A percentile compares a stretch with the other conserved stretches of the same genome.
Evolutionary conservation across 1,284 basidiomycete species (phyloP).

Genomic region (Bjerkandera adusta): DNA sequence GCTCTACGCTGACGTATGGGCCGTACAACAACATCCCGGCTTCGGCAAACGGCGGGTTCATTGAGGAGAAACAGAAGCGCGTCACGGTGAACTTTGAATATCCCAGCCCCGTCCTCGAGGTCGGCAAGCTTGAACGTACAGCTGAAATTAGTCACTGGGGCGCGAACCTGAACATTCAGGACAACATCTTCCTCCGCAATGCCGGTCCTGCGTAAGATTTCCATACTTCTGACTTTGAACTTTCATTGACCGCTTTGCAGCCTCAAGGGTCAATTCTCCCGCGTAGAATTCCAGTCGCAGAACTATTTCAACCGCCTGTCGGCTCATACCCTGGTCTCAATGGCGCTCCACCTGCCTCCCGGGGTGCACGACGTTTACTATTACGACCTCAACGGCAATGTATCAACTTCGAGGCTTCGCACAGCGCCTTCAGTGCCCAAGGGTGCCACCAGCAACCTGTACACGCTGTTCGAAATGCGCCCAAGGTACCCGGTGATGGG

Average conservation of each 20-base stretch:
- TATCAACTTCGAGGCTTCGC: conserved; percentile 90
- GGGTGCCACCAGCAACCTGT: conserved; percentile 48
- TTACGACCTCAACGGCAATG: conserved; percentile 92
- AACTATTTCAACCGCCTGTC: conserved; percentile 61
- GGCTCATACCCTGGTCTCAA: conserved; percentile 69
- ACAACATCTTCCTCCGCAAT: conserved; percentile 84
- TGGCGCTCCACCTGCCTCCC: conserved; percentile 78
- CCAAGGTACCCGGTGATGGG: conserved; percentile 94
- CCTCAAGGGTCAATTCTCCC: conserved; percentile 94
- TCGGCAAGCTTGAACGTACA: conserved; percentile 69
- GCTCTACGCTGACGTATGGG: conserved; percentile 84
- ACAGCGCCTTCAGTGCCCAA: conserved; percentile 60
- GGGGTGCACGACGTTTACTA: conserved; percentile 83
- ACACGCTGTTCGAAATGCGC: conserved; percentile 74
- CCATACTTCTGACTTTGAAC: background rate
- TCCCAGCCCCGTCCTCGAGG: conserved; percentile 76
- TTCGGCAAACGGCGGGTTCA: conserved; percentile 56
- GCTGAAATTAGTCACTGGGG: conserved; percentile 99
- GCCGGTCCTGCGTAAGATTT: conserved; percentile 83
- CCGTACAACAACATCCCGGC: conserved; percentile 77
- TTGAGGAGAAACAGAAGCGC: conserved; percentile 58
- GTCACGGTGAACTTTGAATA: conserved; percentile 81
- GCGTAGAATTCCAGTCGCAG: conserved; percentile 82
- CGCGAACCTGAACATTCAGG: conserved; percentile 89
- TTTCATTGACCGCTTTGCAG: conserved; percentile 40